A percentile compares a stretch with the other conserved stretches of the same genome.
These are phyloP conservation scores for Candida germanica DNA, from an alignment of 805 yeast species.

Conservation along the genomic window DNA sequence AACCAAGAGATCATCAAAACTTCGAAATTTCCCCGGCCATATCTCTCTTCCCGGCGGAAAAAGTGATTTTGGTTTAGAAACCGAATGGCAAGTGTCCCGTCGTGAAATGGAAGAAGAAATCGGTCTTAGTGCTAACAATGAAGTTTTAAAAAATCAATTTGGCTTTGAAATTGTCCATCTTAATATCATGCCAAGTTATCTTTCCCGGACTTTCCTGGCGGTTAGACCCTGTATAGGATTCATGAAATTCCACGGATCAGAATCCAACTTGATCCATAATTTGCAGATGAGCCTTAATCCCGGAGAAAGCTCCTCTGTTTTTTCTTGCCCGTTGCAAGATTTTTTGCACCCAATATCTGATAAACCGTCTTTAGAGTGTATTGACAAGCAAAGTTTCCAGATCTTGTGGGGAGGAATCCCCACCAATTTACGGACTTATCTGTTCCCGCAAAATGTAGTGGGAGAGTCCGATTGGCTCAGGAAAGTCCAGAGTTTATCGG, in stretches of 20 bases:
- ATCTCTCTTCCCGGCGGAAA: conserved; percentile 93
- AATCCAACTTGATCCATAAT: conserved; percentile 19
- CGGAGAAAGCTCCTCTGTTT: conserved; percentile 71
- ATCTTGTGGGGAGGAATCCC: conserved; percentile 71
- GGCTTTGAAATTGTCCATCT: conserved; percentile 63
- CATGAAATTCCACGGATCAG: conserved; percentile 36
- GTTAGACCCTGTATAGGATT: conserved; percentile 80
- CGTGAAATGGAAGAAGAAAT: conserved; percentile 88
- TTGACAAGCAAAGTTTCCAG: conserved; percentile 29
- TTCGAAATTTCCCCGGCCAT: conserved; percentile 82
- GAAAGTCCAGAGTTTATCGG: conserved; percentile 53
- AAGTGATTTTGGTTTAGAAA: conserved; percentile 66
- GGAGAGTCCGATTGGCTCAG: conserved; percentile 64
- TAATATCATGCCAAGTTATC: conserved; percentile 67
- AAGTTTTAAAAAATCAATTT: conserved; percentile 35
- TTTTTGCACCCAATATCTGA: conserved; percentile 36
- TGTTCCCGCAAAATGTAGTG: conserved; percentile 53
- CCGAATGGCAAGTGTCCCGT: conserved; percentile 70
- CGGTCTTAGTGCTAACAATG: conserved; percentile 58
- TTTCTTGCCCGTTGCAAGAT: conserved; percentile 68
- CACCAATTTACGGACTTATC: conserved; percentile 61
- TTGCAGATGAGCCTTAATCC: conserved; percentile 58
- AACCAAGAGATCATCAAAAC: conserved; percentile 69
- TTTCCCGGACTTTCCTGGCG: conserved; percentile 77
- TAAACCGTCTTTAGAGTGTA: conserved; percentile 22